A percentile compares a stretch with the other conserved stretches of the same genome.
phyloP scores from a whole-genome alignment of 805 yeast species.

The Metschnikowia colocasiae region DNA sequence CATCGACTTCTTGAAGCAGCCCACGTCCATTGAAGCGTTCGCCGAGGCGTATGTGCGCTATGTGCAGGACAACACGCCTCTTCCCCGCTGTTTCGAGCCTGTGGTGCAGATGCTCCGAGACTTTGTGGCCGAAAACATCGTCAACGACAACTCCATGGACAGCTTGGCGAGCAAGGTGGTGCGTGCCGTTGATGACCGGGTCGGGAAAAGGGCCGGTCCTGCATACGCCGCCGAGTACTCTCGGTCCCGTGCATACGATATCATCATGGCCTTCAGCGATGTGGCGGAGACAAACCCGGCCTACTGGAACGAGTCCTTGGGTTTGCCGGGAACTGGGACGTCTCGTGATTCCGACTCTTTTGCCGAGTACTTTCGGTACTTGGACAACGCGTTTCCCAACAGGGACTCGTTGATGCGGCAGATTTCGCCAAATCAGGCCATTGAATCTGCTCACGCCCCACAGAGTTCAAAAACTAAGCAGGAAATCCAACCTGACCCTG shows the following conservation, averaged over 20 bases:
- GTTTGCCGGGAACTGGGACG: slow-evolving; percentile 42
- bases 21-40: slow-evolving; percentile 20
- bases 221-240: slow-evolving; percentile 42
- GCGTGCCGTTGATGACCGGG: slow-evolving; percentile 24
- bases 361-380: slow-evolving; percentile 36
- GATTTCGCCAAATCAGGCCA: neutral
- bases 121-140: slow-evolving; percentile 52
- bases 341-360: slow-evolving; percentile 43
- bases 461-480: too few species aligned
- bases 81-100: slow-evolving; percentile 26
- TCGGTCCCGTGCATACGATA: slow-evolving; percentile 49
- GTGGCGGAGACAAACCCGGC: slow-evolving; percentile 45
- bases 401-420: neutral
- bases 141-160: slow-evolving; percentile 43
- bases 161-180: slow-evolving; percentile 42
- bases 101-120: slow-evolving; percentile 48
- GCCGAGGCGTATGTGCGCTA: slow-evolving; percentile 18
- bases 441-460: neutral
- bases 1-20: slow-evolving; percentile 20
- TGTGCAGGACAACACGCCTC: neutral
- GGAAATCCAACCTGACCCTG: too few species aligned
- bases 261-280: slow-evolving; percentile 29
- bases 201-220: neutral
- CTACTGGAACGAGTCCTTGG: slow-evolving; percentile 45
- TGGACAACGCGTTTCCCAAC: slow-evolving; percentile 19